Evolutionary conservation across 2,329 filamentous ascomycete species (phyloP), one percentile per base, ranked within the genome.

Genomic region (Phaeosphaeriaceae sp.): DNA sequence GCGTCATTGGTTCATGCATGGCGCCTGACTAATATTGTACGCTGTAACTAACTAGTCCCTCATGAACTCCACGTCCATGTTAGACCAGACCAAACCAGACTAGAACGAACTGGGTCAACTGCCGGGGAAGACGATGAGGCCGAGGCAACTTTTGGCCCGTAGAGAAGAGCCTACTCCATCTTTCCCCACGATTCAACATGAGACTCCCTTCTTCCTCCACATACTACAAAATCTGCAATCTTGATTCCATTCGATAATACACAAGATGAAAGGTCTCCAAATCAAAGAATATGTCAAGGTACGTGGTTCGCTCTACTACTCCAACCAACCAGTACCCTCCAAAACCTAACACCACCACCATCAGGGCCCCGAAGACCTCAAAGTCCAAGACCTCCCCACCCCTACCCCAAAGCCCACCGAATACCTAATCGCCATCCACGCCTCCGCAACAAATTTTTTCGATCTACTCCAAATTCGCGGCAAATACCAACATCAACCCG

Each of bases 391-490:
- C 17, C 82, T 96, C 12, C 86, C 91, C 15, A 89, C 92, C 45
- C 92, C 91, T 1, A 76, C 77, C 1, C 90, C 92, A 1, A 79
- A 81, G 7, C 75, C 85, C 26, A 79, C 89, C 67, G 85, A 96
- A 76, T 97, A 97, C 72, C 81, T 95, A 56, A 89, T 97, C 70
- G 83, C 87, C 67, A 89, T 97, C 65, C 89, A 91, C 74, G 90
- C 93, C 38, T 83, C 89, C 0, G 93, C 91, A 16, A 90, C 90
- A 66, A 97, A 97, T 78, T 97, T 97, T 83, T 97, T 97, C 79
- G 93, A 97, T 73, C 88, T 96, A 49, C 85, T 97, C 46, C 93
- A 97, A 71, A 91, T 97, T 68, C 88, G 91, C 68, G 93, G 93
- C 48, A 96, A 95, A 83, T 97, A 97, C 76, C 93, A 97, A 71